Evolutionary conservation across 108 stramenopile genomes (phyloP).

Genomic region (Parmales sp.): DNA sequence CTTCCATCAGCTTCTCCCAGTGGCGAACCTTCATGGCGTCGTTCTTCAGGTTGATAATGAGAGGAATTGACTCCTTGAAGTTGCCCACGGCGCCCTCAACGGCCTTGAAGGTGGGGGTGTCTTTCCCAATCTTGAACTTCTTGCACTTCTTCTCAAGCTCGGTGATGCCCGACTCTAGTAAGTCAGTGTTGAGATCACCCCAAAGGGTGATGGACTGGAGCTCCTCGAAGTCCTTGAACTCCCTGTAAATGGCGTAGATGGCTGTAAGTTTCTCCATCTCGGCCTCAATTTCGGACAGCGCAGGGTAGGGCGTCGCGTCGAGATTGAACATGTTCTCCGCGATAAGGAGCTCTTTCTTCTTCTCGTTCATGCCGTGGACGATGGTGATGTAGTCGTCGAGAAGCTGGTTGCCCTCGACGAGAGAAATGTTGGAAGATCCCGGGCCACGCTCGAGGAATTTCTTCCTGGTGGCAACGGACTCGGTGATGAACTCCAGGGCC

Average conservation of each 20-base stretch:
- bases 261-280: constrained; percentile 26
- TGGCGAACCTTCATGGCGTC: constrained; percentile 60
- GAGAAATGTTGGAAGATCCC: constrained; percentile 24
- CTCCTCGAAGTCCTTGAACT: constrained; percentile 43
- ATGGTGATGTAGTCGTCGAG: constrained; percentile 24
- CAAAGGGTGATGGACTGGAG: constrained; percentile 31
- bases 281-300: constrained; percentile 22
- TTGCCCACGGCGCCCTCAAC: constrained; percentile 35
- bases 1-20: constrained; percentile 52
- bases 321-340: constrained; percentile 55
- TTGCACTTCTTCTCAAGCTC: constrained; percentile 34
- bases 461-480: constrained; percentile 15
- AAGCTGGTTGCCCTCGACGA: constrained; percentile 48
- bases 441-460: constrained; percentile 38
- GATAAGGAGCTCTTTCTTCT: constrained; percentile 34
- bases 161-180: constrained; percentile 33
- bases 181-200: constrained; percentile 41
- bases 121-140: constrained; percentile 40
- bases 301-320: constrained; percentile 40
- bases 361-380: constrained; percentile 13
- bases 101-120: constrained; percentile 33
- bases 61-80: constrained; percentile 56
- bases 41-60: constrained; percentile 55
- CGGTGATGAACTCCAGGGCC: constrained; percentile 33
- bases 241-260: constrained; percentile 38